Evolutionary conservation across 805 yeast genomes (phyloP), one percentile per base, ranked within the genome.

Genomic region (Ogataea populi-albae): DNA sequence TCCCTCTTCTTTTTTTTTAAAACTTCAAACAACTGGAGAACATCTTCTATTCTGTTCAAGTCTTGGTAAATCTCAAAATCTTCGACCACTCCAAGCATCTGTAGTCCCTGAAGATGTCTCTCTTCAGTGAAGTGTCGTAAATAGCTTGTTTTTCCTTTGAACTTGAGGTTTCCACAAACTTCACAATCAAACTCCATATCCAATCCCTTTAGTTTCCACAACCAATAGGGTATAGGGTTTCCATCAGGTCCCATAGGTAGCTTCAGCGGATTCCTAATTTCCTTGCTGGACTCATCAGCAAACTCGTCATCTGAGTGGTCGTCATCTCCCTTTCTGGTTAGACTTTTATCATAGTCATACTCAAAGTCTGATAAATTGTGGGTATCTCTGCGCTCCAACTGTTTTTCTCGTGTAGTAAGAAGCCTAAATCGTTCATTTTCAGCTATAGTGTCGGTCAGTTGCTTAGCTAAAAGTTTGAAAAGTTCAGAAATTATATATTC

Each of bases 221-320:
- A 66, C 98, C 98, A 93, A 36, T 71, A 77, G 2, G 98, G 98
- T 19, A 93, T 86, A 1, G 97, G 97, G 26, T 71, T 73, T 0
- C 97, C 97, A 59, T 89, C 97, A 14, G 85, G 73, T 0, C 95
- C 98, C 0, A 86, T 34, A 0, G 96, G 95, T 37, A 86, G 58
- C 37, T 81, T 75, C 37, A 75, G 64, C 14, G 80, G 77, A 41
- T 71, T 70, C 21, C 48, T 48, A 4, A 52, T 64, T 22, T 55
- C 57, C 5, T 59, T 65, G n/a, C n/a, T n/a, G n/a, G n/a, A n/a
- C 9, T 59, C 68, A 8, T 54, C 63, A 1, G 61, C 67, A 10
- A 54, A 60, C 3, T 43, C 51, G 3, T 49, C 54, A n/a, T 48
- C 57, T 4, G 41, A 47, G 5, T 47, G 43, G 3, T 48, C 51